Evolutionary conservation across 1,284 basidiomycete species (phyloP).

Genomic region (Moesziomyces globuligerus): DNA sequence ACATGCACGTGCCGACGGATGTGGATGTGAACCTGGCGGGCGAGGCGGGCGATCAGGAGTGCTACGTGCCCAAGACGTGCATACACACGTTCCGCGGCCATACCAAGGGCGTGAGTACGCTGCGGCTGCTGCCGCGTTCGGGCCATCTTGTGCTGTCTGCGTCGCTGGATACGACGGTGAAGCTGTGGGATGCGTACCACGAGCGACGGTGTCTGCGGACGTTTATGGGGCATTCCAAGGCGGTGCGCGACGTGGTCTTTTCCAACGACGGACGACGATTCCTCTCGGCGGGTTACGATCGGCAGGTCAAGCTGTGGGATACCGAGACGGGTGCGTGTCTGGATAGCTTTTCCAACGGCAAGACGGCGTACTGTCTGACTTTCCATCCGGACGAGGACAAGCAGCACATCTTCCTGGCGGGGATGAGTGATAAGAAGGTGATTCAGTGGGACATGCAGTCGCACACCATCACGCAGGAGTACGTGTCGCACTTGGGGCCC

Average conservation of each 20-base stretch:
- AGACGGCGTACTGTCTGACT: conserved; percentile 91
- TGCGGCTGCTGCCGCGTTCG: conserved; percentile 89
- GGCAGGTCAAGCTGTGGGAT: conserved; percentile 98
- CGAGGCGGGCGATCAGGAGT: conserved; percentile 86
- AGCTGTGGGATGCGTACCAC: conserved; percentile 99
- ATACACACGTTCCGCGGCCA: conserved; percentile 98
- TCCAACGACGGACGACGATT: conserved; percentile 90
- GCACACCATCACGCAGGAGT: conserved; percentile 94
- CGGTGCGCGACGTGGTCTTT: conserved; percentile 94
- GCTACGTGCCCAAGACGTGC: conserved; percentile 92
- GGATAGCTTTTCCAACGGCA: conserved; percentile 93
- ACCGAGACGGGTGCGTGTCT: conserved; percentile 96
- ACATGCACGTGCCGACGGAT: conserved; percentile 87
- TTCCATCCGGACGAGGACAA: conserved; percentile 97
- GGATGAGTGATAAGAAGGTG: conserved; percentile 99
- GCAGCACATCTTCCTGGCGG: conserved; percentile 94
- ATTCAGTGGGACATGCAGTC: conserved; percentile 97
- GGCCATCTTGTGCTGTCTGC: conserved; percentile 92
- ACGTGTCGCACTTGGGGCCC: conserved; percentile 96
- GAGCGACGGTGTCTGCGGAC: conserved; percentile 95
- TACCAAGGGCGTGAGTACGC: conserved; percentile 92
- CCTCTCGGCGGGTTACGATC: conserved; percentile 92
- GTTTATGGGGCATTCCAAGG: conserved; percentile 95
- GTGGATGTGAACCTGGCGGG: conserved; percentile 76
- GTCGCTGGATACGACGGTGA: conserved; percentile 98